Evolutionary conservation across 352 stramenopile species (phyloP), one percentile per base, ranked within the genome.

Genomic region (Thraustochytrium striatum): DNA sequence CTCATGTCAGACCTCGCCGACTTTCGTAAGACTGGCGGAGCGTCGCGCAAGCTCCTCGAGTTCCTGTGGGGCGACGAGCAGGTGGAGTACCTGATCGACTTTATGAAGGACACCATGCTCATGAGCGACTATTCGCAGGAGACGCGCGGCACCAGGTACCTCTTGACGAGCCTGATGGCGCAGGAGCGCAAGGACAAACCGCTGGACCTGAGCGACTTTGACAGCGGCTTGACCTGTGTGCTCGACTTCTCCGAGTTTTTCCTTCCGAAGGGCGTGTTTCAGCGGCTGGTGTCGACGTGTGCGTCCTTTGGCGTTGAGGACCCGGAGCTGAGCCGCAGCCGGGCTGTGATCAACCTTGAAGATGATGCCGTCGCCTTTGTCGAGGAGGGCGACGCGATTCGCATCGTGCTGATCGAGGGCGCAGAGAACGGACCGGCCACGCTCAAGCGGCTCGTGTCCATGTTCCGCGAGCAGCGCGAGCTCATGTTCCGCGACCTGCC

Each of bases 201-300:
- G n/a, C n/a, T n/a, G n/a, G 61, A 47, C 44, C 11, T 19, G 7
- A 35, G 2, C 25, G 65, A 75, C 16, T 58, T 75, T 38, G 35
- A 28, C 21, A 38, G 44, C 65, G 65, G 65, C 32, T 7, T 43
- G 21, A 50, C 7, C 25, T 75, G 65, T 43, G 38, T 32, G 7
- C 36, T 80, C 16, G 70, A 80, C 47, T 80, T 80, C 32, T 61
- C 38, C 21, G 70, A 70, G 35, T 80, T 80, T 32, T 80, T 41
- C 47, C 70, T 80, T 0, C 70, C 70, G 5, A 47, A 53, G 8
- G 70, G 70, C 38, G 32, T 80, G 13, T 80, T 80, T 32, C 70
- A 80, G 47, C 55, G 70, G 16, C 33, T 80, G 0, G 41, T 80
- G 38, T 32, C 55, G 8, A 47, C 79, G 21, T 53, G 38, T 35